Base-by-base conservation (phyloP, 768 basidiomycete genomes). In the Termitomyces bulborhizus region DNA sequence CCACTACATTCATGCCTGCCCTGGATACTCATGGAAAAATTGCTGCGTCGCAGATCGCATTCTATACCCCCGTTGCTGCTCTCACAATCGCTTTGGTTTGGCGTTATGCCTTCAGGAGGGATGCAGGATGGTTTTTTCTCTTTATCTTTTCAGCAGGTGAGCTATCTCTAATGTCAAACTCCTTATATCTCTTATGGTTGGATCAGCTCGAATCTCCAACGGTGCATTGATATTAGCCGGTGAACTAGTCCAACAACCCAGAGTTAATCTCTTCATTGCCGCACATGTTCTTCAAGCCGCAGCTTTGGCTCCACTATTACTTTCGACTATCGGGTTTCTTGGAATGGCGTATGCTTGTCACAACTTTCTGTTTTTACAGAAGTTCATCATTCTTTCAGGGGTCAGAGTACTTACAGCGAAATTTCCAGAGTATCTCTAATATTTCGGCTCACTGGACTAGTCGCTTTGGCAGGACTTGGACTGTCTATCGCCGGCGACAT, bases 61-160 rank as follows among this genome's bases (percentile, higher is more conserved):
- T 84, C 57, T 88, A 86, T 66, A 63, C 77, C 29, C 87, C 85
- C 27, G 65, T 87, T 61, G 65, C 79, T 21, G 57, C 72, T 50
- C 51, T 84, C 37, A 73, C 81, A 1, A 31, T 77, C 46, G 64
- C 75, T 41, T 66, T 85, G 46, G 68, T 76, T 46, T 62, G 75
- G 48, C 80, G 75, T 32, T 82, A 87, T 72, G 81, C 77, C 39
- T 74, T 85, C 60, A 67, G 79, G 54, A 73, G 76, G 42, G 78
- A 84, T 65, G 81, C 76, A 31, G 86, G 84, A 56, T 89, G 84
- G 84, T 66, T 87, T n/a, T 79, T 81, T 58, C 73, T 88, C n/a
- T 72, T 80, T 44, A 68, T 85, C 12, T 85, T 88, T 57, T 76
- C 84, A 11, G 57, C 78, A 43, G 67, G 85, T 85, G 57, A 64